Conservation (phyloP, 2,329 filamentous ascomycete genomes). For the Cladorrhinum sp. region DNA sequence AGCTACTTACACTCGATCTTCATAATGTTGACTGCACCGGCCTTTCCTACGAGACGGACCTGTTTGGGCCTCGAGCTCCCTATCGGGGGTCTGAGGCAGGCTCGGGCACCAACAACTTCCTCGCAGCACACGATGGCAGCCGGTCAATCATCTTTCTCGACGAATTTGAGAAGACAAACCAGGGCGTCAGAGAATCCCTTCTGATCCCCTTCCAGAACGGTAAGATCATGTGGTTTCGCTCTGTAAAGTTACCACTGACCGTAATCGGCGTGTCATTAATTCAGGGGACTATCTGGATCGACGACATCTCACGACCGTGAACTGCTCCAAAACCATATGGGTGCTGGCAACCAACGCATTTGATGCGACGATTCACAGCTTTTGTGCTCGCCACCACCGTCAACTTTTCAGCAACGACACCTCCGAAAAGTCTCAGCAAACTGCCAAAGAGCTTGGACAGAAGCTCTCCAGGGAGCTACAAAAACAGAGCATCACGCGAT, state of each 20-base stretch:
- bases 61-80: slow-evolving; percentile 41
- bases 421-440: background rate
- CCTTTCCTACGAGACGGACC: slow-evolving; percentile 35
- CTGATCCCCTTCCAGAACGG: slow-evolving; percentile 44
- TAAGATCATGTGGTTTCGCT: slow-evolving; percentile 27
- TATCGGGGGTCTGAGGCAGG: slow-evolving; percentile 37
- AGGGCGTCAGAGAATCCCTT: slow-evolving; percentile 40
- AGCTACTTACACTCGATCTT: slow-evolving; percentile 38
- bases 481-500: slow-evolving; percentile 4
- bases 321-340: slow-evolving; percentile 47
- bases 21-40: slow-evolving; percentile 40
- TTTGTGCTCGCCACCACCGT: slow-evolving; percentile 33
- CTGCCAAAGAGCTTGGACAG: background rate
- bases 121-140: slow-evolving; percentile 35
- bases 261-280: too few relatives aligned
- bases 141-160: slow-evolving; percentile 47
- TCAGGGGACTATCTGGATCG: slow-evolving; percentile 40
- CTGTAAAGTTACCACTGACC: too few relatives aligned
- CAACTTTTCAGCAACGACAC: slow-evolving; percentile 12
- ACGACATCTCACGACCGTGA: slow-evolving; percentile 32
- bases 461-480: slow-evolving; percentile 12
- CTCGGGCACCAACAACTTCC: slow-evolving; percentile 46
- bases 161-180: slow-evolving; percentile 48
- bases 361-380: slow-evolving; percentile 38
- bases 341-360: slow-evolving; percentile 46